A percentile compares a stretch with the other conserved stretches of the same genome.
These are phyloP conservation scores for Cystofilobasidium bisporidii DNA, from an alignment of 768 basidiomycete species.

Conservation along the genomic window DNA sequence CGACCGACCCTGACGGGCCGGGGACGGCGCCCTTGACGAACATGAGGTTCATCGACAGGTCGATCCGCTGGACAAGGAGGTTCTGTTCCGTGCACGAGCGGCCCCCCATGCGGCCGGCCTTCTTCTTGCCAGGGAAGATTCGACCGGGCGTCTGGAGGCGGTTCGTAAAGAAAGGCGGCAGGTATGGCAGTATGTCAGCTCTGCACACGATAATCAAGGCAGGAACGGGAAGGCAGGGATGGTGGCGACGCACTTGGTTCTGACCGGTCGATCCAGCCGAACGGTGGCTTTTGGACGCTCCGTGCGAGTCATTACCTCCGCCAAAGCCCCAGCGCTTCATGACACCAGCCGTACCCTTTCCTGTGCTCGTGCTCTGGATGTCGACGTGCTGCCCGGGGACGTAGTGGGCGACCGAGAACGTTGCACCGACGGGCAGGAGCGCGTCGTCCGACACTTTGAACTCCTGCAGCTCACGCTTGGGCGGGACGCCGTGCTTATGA, in stretches of 20 bases:
- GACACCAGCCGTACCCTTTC: slow-evolving; percentile 90
- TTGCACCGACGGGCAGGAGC: slow-evolving; percentile 79
- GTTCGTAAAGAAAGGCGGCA: neutral
- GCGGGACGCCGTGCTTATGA: slow-evolving; percentile 62
- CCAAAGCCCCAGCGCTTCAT: slow-evolving; percentile 96
- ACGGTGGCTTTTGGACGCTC: slow-evolving; percentile 90
- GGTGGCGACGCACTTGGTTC: slow-evolving; percentile 74
- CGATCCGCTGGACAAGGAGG: slow-evolving; percentile 76
- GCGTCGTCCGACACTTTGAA: slow-evolving; percentile 84
- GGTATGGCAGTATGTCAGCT: neutral
- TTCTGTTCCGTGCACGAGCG: slow-evolving; percentile 75
- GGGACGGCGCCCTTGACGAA: slow-evolving; percentile 88
- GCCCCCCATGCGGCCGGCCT: slow-evolving; percentile 89
- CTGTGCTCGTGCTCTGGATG: slow-evolving; percentile 81
- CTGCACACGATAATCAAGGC: too few relatives aligned
- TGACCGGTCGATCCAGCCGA: slow-evolving; percentile 86
- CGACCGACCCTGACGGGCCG: slow-evolving; percentile 77
- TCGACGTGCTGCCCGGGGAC: slow-evolving; percentile 96
- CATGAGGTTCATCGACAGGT: slow-evolving; percentile 72
- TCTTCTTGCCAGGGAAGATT: slow-evolving; percentile 94
- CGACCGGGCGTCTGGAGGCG: slow-evolving; percentile 79
- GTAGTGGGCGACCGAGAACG: slow-evolving; percentile 81
- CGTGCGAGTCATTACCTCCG: slow-evolving; percentile 85
- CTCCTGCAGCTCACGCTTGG: slow-evolving; percentile 77
- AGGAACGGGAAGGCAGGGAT: too few relatives aligned